These are phyloP conservation scores for Fusarium sp. DNA, from an alignment of 2,329 filamentous ascomycete genomes.

Conservation along the genomic window DNA sequence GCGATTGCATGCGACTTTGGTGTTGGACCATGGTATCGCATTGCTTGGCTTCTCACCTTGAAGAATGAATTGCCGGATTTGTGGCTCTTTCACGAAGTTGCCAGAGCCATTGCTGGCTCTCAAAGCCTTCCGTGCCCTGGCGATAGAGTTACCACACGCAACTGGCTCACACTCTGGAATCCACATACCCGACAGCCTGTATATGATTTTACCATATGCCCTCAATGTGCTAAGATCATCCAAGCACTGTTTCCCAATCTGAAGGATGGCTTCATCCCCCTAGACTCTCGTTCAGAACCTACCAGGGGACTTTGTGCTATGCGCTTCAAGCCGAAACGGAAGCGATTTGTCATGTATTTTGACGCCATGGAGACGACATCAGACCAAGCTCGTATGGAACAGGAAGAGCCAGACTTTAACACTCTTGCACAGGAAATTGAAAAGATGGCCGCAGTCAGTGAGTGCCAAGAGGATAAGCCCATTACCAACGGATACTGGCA, in stretches of 20 bases:
- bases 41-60: conserved; percentile 84
- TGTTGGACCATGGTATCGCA: conserved; percentile 79
- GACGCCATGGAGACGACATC: conserved; percentile 69
- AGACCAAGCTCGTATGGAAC: conserved; percentile 59
- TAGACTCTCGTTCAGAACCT: conserved; percentile 59
- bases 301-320: conserved; percentile 74
- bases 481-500: conserved; percentile 78
- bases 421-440: conserved; percentile 73
- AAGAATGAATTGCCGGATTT: conserved; percentile 76
- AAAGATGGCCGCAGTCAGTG: conserved; percentile 65
- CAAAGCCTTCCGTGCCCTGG: conserved; percentile 68
- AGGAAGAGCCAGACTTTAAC: conserved; percentile 64
- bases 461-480: conserved; percentile 74
- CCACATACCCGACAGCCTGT: conserved; percentile 72
- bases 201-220: conserved; percentile 79
- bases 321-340: conserved; percentile 64
- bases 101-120: conserved; percentile 64
- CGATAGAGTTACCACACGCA: conserved; percentile 63
- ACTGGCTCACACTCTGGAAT: conserved; percentile 82
- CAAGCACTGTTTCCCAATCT: conserved; percentile 80
- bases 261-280: conserved; percentile 70
- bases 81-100: conserved; percentile 75
- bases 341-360: conserved; percentile 69
- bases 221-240: conserved; percentile 77
- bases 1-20: conserved; percentile 83